Percentiles rank a stretch among this genome's conserved stretches.
These are phyloP conservation scores for Aureobasidium mangrovei DNA, from an alignment of 2,329 filamentous ascomycete genomes.

Conservation along the genomic window DNA sequence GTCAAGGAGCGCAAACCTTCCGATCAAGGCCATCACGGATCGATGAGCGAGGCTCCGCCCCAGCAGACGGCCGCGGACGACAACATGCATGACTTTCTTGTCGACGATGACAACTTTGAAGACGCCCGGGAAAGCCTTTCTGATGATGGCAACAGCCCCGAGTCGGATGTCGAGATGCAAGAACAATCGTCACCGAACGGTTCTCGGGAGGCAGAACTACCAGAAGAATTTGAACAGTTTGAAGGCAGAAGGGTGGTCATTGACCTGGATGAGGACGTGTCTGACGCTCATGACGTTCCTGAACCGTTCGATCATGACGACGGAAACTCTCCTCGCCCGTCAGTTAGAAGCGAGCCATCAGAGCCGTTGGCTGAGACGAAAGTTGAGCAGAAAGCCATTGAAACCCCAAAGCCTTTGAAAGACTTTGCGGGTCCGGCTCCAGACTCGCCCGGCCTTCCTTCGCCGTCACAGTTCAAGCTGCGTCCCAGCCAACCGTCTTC, in stretches of 20 bases:
- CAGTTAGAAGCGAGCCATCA: not conserved
- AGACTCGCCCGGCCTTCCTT: slow-evolving; percentile 3
- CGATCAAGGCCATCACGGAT: not conserved
- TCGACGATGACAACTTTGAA: slow-evolving; percentile 10
- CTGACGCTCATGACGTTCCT: not conserved
- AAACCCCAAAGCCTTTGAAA: not conserved
- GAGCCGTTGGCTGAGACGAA: not conserved
- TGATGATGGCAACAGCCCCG: not conserved
- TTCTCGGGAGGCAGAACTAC: not conserved
- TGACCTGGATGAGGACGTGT: not conserved
- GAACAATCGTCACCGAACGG: not conserved
- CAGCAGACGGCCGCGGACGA: not conserved
- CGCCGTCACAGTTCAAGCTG: not conserved
- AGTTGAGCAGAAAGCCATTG: not conserved
- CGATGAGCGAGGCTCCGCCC: not conserved
- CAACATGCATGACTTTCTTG: slow-evolving; percentile 11
- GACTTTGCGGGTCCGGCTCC: not conserved
- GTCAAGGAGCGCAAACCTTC: not conserved
- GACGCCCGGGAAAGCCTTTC: not conserved
- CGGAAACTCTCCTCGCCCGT: not conserved
- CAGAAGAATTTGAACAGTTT: not conserved
- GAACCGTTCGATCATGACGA: not conserved
- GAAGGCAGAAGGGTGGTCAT: not conserved
- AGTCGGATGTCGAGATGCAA: not conserved
- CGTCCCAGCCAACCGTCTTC: not conserved